Evolutionary conservation across 2,329 filamentous ascomycete species (phyloP).

Genomic region (Curvularia lunata): DNA sequence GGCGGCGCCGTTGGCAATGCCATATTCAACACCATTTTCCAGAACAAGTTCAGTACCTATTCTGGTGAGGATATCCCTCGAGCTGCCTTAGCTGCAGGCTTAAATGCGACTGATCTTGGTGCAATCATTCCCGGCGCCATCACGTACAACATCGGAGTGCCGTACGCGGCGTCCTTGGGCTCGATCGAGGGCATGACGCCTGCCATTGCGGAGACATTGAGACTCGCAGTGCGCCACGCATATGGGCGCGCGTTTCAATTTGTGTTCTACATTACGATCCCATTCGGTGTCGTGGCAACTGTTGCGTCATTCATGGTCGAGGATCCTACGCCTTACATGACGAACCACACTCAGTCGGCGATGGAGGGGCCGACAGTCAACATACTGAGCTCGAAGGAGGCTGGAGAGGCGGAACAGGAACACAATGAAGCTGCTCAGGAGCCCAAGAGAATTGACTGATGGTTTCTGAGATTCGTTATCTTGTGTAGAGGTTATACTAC

Average conservation of each 20-base stretch:
- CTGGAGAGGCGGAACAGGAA: not conserved
- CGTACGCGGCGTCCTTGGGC: not conserved
- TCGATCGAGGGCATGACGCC: not conserved
- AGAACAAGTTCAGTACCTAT: not conserved
- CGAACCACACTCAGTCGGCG: not conserved
- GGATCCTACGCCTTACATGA: conserved; percentile 1
- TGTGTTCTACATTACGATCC: not conserved
- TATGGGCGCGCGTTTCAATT: not conserved
- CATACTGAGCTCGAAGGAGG: not conserved
- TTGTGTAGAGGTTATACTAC: not conserved
- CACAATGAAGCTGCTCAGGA: not conserved
- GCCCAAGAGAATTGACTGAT: not conserved
- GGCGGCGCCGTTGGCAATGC: not conserved
- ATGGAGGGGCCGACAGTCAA: not conserved
- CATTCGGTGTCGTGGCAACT: not conserved
- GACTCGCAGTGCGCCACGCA: not conserved
- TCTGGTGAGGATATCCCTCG: not conserved
- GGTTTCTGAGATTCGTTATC: not conserved
- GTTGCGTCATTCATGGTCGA: conserved; percentile 1
- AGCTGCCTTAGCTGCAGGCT: not conserved
- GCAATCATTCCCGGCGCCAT: not conserved
- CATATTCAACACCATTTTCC: not conserved
- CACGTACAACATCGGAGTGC: not conserved
- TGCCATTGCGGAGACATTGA: not conserved
- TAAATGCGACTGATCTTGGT: not conserved